A percentile compares a stretch with the other conserved stretches of the same genome.
These are phyloP conservation scores for Candida vartiovaarae DNA, from an alignment of 805 yeast species.

Conservation along the genomic window DNA sequence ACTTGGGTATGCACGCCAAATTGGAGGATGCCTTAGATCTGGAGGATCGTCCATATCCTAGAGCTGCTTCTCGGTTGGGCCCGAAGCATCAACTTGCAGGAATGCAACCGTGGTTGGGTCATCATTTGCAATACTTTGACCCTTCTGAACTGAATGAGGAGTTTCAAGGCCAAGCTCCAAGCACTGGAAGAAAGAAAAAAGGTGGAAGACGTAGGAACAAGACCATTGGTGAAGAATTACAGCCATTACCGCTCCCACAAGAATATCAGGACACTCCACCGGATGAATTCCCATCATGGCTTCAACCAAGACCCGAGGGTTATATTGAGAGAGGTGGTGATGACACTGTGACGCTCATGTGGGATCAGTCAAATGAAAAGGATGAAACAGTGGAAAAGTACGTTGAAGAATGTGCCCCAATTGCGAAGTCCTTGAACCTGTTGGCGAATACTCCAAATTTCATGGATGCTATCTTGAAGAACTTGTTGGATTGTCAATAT, in stretches of 20 bases:
- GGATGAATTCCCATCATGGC: constrained; percentile 60
- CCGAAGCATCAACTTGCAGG: constrained; percentile 64
- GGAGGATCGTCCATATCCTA: constrained; percentile 73
- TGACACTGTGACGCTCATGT: constrained; percentile 54
- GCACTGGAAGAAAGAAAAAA: constrained; percentile 16
- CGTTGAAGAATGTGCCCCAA: constrained; percentile 44
- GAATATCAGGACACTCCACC: constrained; percentile 35
- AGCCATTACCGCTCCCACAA: constrained; percentile 36
- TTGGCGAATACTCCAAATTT: constrained; percentile 72
- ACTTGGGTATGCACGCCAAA: constrained; percentile 66
- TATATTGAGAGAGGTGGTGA: constrained; percentile 81
- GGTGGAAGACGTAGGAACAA: constrained; percentile 14
- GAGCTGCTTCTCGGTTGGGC: constrained; percentile 74
- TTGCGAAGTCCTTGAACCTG: constrained; percentile 50
- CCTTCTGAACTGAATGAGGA: constrained; percentile 13
- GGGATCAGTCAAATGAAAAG: constrained; percentile 43
- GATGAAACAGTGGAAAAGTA: constrained; percentile 40
- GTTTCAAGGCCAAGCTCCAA: constrained; percentile 18
- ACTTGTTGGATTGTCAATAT: constrained; percentile 45
- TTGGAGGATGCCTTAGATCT: constrained; percentile 72
- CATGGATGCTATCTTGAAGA: constrained; percentile 61
- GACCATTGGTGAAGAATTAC: constrained; percentile 18
- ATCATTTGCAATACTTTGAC: constrained; percentile 63
- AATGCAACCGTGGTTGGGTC: constrained; percentile 57
- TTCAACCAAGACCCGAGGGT: constrained; percentile 73